Evolutionary conservation across 2,329 filamentous ascomycete genomes (phyloP), one percentile per base, ranked within the genome.

Genomic region (Xylaria sp.): DNA sequence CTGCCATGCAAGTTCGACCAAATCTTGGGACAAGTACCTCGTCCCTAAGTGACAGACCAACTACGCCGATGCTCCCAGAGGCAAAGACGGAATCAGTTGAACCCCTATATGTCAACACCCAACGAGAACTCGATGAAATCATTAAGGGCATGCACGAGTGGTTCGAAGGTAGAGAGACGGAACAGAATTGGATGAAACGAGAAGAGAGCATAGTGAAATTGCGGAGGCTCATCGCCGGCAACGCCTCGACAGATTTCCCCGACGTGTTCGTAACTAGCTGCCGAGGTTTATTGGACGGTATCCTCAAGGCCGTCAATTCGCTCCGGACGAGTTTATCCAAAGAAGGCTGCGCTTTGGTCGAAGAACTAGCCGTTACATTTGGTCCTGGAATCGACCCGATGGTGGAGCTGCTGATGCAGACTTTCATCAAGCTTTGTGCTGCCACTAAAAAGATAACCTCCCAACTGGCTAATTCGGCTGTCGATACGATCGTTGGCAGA

Each of bases 381-480:
- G 93, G 93, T 0, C 84, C 92, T 1, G 89, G 84, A 42, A 88
- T 97, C 71, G 94, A 98, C 72, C 86, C 90, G 11, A 91, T 96
- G 88, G 90, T 95, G 7, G 94, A 98, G 77, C 87, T 97, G 53
- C 83, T 97, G 21, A 87, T 98, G 78, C 93, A 97, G 73, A 90
- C 87, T 28, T 87, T 97, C 70, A 88, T 98, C 79, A 97, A 97
- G 78, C 86, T 97, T 66, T 94, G 90, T 68, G 92, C 89, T 9
- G 89, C 89, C 23, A 96, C 94, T 50, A 99, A 99, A 78, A 96
- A 96, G 76, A 97, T 99, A 69, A 89, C 87, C 60, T 92, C 92
- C 0, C 89, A 96, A 72, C 89, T 91, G 67, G 94, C 92, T 55
- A 94, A 96, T 72, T 76, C 81, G 15, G 92, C 91, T 0, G 89